Conservation (phyloP, 768 basidiomycete species). For the Termitomyces sp. region DNA sequence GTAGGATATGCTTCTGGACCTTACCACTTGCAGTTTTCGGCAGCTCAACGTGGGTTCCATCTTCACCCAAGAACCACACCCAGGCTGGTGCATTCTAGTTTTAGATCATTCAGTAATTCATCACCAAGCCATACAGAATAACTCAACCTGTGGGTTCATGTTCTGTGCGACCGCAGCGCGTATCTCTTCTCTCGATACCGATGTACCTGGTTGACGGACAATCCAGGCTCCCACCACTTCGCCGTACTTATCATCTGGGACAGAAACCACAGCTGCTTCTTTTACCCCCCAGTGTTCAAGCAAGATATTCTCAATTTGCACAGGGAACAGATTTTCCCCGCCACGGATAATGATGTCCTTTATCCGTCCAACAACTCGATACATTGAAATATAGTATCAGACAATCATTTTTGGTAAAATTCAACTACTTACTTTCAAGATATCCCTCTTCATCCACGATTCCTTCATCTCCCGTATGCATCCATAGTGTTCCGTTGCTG, state of each 20-base stretch:
- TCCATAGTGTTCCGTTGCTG: slow-evolving; percentile 60
- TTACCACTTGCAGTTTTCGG: slow-evolving; percentile 89
- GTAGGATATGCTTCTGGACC: slow-evolving; percentile 74
- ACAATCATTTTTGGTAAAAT: not conserved
- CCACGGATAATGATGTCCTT: slow-evolving; percentile 89
- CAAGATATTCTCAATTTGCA: slow-evolving; percentile 77
- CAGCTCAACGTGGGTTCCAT: slow-evolving; percentile 47
- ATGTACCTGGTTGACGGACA: slow-evolving; percentile 38
- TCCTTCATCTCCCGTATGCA: slow-evolving; percentile 80
- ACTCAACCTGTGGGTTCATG: slow-evolving; percentile 77
- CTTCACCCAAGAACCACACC: slow-evolving; percentile 81
- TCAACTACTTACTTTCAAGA: slow-evolving; percentile 47
- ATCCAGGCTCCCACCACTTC: slow-evolving; percentile 84
- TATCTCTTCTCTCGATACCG: slow-evolving; percentile 45
- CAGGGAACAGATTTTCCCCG: slow-evolving; percentile 83
- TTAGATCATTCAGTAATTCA: not conserved
- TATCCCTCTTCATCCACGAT: slow-evolving; percentile 82
- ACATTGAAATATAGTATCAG: not conserved
- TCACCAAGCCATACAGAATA: not conserved
- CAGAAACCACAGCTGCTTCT: slow-evolving; percentile 71
- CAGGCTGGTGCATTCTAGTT: slow-evolving; percentile 69
- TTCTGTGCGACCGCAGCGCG: slow-evolving; percentile 42
- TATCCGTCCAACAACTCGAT: slow-evolving; percentile 67
- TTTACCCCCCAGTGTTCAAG: slow-evolving; percentile 48
- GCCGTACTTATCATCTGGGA: slow-evolving; percentile 62